Evolutionary conservation across 1,284 basidiomycete species (phyloP), one percentile per base, ranked within the genome.

Genomic region (Heterobasidion parviporum): DNA sequence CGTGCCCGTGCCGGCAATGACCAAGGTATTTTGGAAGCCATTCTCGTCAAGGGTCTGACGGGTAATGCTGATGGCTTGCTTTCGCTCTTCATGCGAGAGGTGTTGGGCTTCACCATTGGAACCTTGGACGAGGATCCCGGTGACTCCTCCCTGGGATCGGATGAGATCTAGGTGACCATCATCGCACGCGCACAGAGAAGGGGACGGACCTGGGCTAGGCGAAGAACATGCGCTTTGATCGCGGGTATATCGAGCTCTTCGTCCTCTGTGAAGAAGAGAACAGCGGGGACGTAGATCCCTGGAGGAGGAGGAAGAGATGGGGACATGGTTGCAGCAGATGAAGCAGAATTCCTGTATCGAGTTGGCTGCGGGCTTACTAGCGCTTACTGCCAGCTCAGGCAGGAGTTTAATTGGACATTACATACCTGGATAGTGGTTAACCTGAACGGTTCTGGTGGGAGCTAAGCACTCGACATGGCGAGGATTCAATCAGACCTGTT

Each of bases 1-100:
- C 2, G 85, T 87, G 3, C 93, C 92, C 1, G 92, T 94, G 1
- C 93, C 94, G 8, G 88, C 92, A 57, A 96, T 85, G 51, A 97
- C 79, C 9, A 89, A 72, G 33, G 83, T 77, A 45, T 85, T 71
- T 49, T 78, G 65, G 66, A 89, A 88, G 0, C 87, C 86, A 57
- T 87, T 83, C 54, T 79, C 75, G 67, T 94, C 82, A 20, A 96
- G 79, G 0, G 87, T 90, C 54, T 83, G 70, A 36, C 92, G 80
- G 0, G 89, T 87, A 26, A 87, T 70, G 18, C 72, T 65, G 59
- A 92, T 86, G 34, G 83, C 78, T 14, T 75, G 66, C 63, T 80
- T 81, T 54, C 91, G 82, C 68, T 92, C 89, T 1, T 77, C 75
- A 53, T 79, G 76, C 5, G 81, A 85, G 62, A 94, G 78, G 63